phyloP scores from a whole-genome alignment of 345 rosid species.

The Physaria fendleri region DNA sequence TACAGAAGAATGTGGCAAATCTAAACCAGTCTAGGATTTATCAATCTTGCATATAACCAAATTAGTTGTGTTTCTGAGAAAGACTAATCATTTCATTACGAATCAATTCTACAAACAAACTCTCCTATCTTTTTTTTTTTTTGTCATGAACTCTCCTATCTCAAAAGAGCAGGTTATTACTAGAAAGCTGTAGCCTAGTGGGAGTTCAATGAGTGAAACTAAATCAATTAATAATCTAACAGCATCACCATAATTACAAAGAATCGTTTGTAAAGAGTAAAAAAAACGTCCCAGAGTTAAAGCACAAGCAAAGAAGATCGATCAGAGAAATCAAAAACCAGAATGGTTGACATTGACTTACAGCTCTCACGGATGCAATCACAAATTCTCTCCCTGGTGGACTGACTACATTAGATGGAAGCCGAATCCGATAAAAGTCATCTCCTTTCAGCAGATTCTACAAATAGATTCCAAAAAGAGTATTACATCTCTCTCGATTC shows the following conservation, averaged over 20 bases:
- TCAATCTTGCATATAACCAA: background rate
- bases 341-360: conserved; percentile 31
- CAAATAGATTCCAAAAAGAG: conserved; percentile 8
- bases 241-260: background rate
- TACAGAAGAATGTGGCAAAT: background rate
- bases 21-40: background rate
- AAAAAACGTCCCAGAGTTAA: background rate
- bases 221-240: background rate
- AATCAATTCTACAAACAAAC: background rate
- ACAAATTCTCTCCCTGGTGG: conserved; percentile 71
- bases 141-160: no score
- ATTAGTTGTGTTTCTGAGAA: background rate
- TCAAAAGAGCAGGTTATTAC: background rate
- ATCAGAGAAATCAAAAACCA: background rate
- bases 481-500: background rate
- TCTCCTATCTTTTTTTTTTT: no score
- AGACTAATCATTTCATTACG: background rate
- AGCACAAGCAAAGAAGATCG: background rate
- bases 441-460: conserved; percentile 73
- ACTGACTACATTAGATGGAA: conserved; percentile 78
- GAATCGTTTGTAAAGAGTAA: background rate
- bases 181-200: background rate
- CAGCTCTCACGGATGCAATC: conserved; percentile 83
- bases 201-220: conserved; percentile 5
- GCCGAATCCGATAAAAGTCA: conserved; percentile 80